Percentiles rank a stretch among this genome's conserved stretches.
These are phyloP conservation scores for Exophiala mesophila DNA, from an alignment of 2,329 filamentous ascomycete species.

Conservation along the genomic window DNA sequence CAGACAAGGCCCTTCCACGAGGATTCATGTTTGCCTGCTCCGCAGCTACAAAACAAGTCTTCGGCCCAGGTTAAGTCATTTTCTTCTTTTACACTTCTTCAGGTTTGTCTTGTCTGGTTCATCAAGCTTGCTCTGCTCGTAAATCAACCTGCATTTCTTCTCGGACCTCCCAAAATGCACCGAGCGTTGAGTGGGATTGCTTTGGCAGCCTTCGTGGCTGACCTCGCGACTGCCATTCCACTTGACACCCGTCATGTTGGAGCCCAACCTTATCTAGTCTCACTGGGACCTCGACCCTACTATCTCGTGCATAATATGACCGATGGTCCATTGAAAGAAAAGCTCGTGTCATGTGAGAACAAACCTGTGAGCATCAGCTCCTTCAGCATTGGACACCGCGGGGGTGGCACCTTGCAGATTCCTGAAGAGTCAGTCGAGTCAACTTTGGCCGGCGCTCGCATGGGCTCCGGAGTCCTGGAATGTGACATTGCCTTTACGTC, in stretches of 20 bases:
- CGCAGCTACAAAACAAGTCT: conserved; percentile 8
- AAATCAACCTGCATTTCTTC: not conserved
- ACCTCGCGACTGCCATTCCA: conserved; percentile 11
- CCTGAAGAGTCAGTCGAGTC: conserved; percentile 61
- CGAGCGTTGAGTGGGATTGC: conserved; percentile 11
- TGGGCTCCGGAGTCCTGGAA: conserved; percentile 63
- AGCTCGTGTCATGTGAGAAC: conserved; percentile 56
- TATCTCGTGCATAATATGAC: conserved; percentile 62
- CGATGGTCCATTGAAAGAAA: conserved; percentile 54
- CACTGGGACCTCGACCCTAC: conserved; percentile 60
- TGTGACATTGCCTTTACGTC: conserved; percentile 65
- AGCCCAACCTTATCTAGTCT: conserved; percentile 38
- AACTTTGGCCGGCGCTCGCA: conserved; percentile 58
- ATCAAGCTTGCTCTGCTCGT: not conserved
- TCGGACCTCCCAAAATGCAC: conserved; percentile 11
- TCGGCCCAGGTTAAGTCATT: not conserved
- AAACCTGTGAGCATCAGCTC: conserved; percentile 47
- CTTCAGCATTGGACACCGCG: conserved; percentile 56
- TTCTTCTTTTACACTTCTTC: not conserved
- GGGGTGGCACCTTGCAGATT: conserved; percentile 52
- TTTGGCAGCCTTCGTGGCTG: conserved; percentile 10
- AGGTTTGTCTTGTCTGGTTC: not conserved
- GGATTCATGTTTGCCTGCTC: conserved; percentile 2
- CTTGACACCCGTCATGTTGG: conserved; percentile 9
- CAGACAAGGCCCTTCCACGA: not conserved